These are phyloP conservation scores for Daldinia sp. DNA, from an alignment of 2,329 filamentous ascomycete genomes.

Conservation along the genomic window DNA sequence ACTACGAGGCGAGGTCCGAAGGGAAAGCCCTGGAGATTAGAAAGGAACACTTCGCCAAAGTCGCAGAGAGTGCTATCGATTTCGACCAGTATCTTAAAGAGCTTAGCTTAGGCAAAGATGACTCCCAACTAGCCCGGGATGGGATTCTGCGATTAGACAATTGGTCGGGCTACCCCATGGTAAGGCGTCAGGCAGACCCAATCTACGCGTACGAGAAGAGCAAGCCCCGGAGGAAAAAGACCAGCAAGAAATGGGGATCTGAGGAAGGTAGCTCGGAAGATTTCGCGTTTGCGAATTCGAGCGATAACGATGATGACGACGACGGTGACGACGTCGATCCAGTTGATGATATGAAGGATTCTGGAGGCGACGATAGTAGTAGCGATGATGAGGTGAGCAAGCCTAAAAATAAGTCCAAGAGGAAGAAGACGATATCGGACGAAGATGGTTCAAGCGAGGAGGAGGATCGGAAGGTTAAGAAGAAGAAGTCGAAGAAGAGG, in stretches of 20 bases:
- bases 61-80: slow-evolving; percentile 12
- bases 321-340: not conserved
- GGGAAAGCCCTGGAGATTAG: slow-evolving; percentile 5
- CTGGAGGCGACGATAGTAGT: not conserved
- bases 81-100: slow-evolving; percentile 2
- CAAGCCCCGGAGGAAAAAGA: not conserved
- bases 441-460: not conserved
- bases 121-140: slow-evolving; percentile 2
- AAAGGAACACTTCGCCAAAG: slow-evolving; percentile 22
- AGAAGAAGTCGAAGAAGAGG: slow-evolving; percentile 6
- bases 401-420: slow-evolving; percentile 3
- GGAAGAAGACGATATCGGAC: not conserved
- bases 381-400: slow-evolving; percentile 1
- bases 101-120: not conserved
- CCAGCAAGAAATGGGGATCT: not conserved
- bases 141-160: slow-evolving; percentile 1
- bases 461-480: not conserved
- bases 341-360: not conserved
- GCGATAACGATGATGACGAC: not conserved
- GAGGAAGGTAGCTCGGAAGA: not conserved
- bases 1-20: slow-evolving; percentile 26
- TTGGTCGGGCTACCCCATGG: not conserved
- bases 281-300: not conserved
- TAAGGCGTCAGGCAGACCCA: not conserved
- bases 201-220: not conserved